Evolutionary conservation across 2,329 filamentous ascomycete species (phyloP), one percentile per base, ranked within the genome.

Genomic region (Cercospora zeae-maydis): DNA sequence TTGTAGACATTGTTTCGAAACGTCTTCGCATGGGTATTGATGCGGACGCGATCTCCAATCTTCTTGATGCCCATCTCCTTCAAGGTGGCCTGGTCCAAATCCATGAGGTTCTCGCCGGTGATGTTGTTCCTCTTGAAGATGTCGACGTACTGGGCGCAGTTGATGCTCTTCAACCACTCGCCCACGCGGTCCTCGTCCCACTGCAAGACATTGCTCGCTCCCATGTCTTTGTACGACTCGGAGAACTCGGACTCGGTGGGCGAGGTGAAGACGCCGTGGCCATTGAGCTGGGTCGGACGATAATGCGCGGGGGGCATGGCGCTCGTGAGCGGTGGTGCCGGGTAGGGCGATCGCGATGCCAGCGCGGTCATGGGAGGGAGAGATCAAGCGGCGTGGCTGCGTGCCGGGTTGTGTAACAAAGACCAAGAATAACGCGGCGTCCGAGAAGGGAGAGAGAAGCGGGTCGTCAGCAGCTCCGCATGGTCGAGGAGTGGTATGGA

Each of bases 21-120:
- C 54, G 79, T 74, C 71, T 82, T 82, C 30, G 79, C 80, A 63
- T 82, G 80, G 1, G 79, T 76, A 49, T 79, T 78, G 65, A 99
- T 88, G 66, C 93, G 90, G 36, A 99, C 93, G 59, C 95, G 88
- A 77, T 99, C 95, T 67, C 95, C 95, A 68, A 99, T 91, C 78
- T 98, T 99, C 70, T 96, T 96, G 70, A 99, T 93, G 47, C 95
- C 95, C 86, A 99, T 96, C 77, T 99, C 95, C 77, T 96, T 96
- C 67, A 99, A 83, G 42, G 96, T 92, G 61, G 92, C 89, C 81
- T 96, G 96, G 78, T 99, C 95, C 83, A 97, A 93, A 78, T 99
- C 95, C 70, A 99, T 84, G 49, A 99, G 82, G 74, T 96, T 97
- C 79, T 97, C 92, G 72, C 95, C 95, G 75, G 95, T 99, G 81